Evolutionary conservation across 176 grass and related monocot genomes (phyloP), one percentile per base, ranked within the genome.

Genomic region (Carex cristatella): DNA sequence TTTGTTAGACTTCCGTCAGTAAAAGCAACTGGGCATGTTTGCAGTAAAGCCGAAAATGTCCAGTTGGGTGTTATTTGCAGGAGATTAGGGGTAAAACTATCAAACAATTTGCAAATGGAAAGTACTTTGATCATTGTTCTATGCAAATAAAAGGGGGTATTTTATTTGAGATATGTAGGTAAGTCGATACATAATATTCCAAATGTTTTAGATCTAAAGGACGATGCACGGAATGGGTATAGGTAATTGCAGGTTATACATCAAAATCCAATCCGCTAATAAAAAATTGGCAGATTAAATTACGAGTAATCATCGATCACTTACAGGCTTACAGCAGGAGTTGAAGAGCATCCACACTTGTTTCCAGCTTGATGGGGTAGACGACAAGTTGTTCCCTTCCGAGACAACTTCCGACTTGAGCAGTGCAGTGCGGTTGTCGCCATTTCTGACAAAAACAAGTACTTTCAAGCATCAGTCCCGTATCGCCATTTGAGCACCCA

Each of bases 331-430:
- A 95, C 96, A 79, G 38, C 83, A 79, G 88, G 57, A 87, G 55
- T 92, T 91, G 96, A 88, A 91, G 90, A 86, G 76, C 46, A 76
- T 86, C 89, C 65, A 79, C 32, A 57, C 48, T 85, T 89, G 70
- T 76, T 76, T 99, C 90, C 76, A 99, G 88, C 80, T 99, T 99
- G 85, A 87, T 93, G 73, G 96, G 96, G 85, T 99, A 99, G 87
- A 93, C 4, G 93, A 93, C 61, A 98, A 95, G 87, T 94, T 98
- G 89, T 98, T 93, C 12, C 91, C 91, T 81, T 94, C 93, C 44
- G 93, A 94, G 54, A 95, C 80, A 31, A 91, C 95, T 32, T 87
- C 93, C 4, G 93, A 98, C 83, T 82, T 95, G 80, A 88, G 88
- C 16, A 95, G 69, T 61, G 81, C 46, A 95, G 69, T 61, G 81